Evolutionary conservation across 2,329 filamentous ascomycete genomes (phyloP), one percentile per base, ranked within the genome.

Genomic region (Periconia macrospinosa): DNA sequence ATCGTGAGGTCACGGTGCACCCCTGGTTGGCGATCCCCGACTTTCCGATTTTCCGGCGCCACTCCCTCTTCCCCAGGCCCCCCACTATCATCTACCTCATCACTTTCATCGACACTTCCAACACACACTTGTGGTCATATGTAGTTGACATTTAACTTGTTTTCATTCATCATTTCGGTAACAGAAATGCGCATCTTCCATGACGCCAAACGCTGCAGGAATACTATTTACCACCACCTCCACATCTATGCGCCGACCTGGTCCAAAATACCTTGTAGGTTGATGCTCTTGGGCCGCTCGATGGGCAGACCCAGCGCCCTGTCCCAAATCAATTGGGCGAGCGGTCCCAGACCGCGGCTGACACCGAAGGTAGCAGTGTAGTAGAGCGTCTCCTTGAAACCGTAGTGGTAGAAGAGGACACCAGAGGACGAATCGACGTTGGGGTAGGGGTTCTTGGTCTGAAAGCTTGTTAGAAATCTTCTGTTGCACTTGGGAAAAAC

Each of bases 241-340:
- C 43, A 27, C 27, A 13, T 53, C 51, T 64, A 68, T 30, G 60
- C 67, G 50, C 74, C 69, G 20, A 78, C 76, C 62, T 78, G 74
- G 64, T 92, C 88, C 62, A 96, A 78, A 62, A 99, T 79, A 11
- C 93, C 93, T 74, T 90, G 83, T 52, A 99, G 81, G 78, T 96
- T 94, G 73, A 97, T 96, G 77, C 91, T 96, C 89, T 99, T 99
- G 47, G 94, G 94, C 58, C 93, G 83, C 86, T 99, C 94, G 69
- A 99, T 99, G 11, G 94, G 94, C 71, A 97, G 80, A 50, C 94
- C 94, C 58, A 99, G 78, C 15, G 92, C 92, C 47, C 94, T 86
- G 75, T 97, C 93, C 94, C 94, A 97, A 73, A 99, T 89, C 60
- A 99, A 82, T 77, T 99, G 94, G 42, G 92, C 92, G 46, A 99